Evolutionary conservation across 2,329 filamentous ascomycete species (phyloP), one percentile per base, ranked within the genome.

Genomic region (Chalara sp.): DNA sequence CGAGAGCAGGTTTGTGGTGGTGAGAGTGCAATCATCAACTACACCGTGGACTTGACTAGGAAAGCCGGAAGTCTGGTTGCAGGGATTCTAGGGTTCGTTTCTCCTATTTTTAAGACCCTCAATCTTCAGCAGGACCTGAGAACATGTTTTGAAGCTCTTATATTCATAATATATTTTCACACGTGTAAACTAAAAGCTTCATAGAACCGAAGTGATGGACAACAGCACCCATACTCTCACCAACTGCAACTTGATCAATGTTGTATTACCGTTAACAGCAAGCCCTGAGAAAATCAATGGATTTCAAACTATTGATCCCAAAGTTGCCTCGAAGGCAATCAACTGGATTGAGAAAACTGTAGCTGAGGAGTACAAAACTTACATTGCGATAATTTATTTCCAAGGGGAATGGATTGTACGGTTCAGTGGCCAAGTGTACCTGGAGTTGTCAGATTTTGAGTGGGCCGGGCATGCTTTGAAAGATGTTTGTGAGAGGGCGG

Each of bases 361-460:
- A 54, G 67, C 81, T 11, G 61, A 70, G 1, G 77, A 84, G n/a
- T 79, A 82, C 65, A 75, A 83, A 49, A 93, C 89, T 0, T 92
- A 89, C 61, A 68, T 93, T 47, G 75, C 83, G 1, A 63, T 87
- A 3, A 81, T 81, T 51, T 67, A 76, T 6, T 81, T 90, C 57
- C 74, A 69, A 0, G 77, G 76, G 0, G 74, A 74, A 48, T 78
- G 84, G 65, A 96, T 86, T 86, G 73, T 77, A 0, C 73, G 92
- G 46, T 62, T 95, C 45, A 90, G 86, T 63, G 88, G 80, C 11
- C 90, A 96, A 73, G 78, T 93, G 0, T 97, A 93, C 65, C 69
- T 96, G n/a, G 88, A 89, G 30, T 65, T 84, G 56, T 74, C 75
- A 10, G 90, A 96, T 67, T 96, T 93, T 63, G 79, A 85, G 64